Base-by-base conservation (phyloP, 306 rosid genomes). In the Citrullus mucosospermus region DNA sequence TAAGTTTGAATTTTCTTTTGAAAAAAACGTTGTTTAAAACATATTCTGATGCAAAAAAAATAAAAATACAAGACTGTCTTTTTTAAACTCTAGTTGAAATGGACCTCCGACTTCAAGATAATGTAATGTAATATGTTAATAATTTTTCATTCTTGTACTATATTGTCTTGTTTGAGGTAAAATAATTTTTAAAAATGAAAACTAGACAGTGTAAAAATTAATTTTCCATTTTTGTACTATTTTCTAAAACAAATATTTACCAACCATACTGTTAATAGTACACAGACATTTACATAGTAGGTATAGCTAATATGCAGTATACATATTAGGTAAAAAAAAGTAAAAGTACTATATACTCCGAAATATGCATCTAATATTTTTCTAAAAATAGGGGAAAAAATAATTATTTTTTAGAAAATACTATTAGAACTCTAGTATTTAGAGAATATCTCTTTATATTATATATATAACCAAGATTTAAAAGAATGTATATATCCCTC, bases 181-280 rank as follows among this genome's bases (percentile, higher is more conserved):
- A 34, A 8, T 36, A 7, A 16, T 15, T 12, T 15, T 65, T 9
- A 1, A 65, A 38, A 36, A 3, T 63, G 48, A 11, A 63, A 63
- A 34, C 15, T 36, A 38, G 46, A 38, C 18, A 66, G 4, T 17
- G 39, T 39, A 17, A 18, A 32, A 66, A 41, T 65, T 15, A 7
- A 15, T 30, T 14, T 60, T 65, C 2, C 20, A 17, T 39, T n/a
- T 67, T 39, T 39, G 30, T 67, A 67, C 30, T 68, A n/a, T 68
- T 68, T 41, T 41, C 4, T n/a, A 25, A 68, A 68, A 68, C 0
- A 41, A 43, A 6, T 6, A 68, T 2, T 43, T 68, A 68, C 75
- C 34, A 41, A 68, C 75, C 55, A n/a, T 68, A 68, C 55, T 68
- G 55, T 43, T 68, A 68, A 68, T 20, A 68, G 75, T 68, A 68